Percentiles rank a stretch among this genome's conserved stretches.
Evolutionary conservation across 2,329 filamentous ascomycete species (phyloP).

Genomic region (Daldinia sp.): DNA sequence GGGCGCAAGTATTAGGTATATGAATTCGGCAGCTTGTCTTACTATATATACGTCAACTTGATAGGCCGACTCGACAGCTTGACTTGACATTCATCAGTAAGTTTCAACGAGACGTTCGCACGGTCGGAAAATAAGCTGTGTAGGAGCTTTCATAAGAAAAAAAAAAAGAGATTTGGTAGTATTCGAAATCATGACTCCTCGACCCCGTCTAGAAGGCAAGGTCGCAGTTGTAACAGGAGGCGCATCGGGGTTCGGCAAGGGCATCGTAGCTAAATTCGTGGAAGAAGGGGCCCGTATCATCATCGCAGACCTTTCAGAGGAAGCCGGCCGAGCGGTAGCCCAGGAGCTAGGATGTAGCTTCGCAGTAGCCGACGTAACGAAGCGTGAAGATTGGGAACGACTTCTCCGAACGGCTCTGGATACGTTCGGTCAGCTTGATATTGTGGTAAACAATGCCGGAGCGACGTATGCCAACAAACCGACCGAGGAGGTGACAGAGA

Average conservation of each 20-base stretch:
- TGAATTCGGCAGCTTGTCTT: slow-evolving; percentile 2
- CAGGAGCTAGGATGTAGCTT: slow-evolving; percentile 59
- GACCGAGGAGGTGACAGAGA: slow-evolving; percentile 72
- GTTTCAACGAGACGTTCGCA: slow-evolving; percentile 1
- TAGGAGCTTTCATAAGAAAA: background rate
- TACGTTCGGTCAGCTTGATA: slow-evolving; percentile 65
- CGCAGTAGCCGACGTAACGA: slow-evolving; percentile 63
- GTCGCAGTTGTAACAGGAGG: slow-evolving; percentile 64
- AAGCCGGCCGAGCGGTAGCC: slow-evolving; percentile 63
- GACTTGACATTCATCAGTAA: slow-evolving; percentile 5
- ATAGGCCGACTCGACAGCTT: background rate
- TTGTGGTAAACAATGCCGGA: slow-evolving; percentile 73
- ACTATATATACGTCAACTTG: background rate
- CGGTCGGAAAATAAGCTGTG: background rate
- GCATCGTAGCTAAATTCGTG: slow-evolving; percentile 69
- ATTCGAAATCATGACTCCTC: slow-evolving; percentile 34
- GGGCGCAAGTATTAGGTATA: background rate
- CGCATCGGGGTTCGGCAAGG: slow-evolving; percentile 73
- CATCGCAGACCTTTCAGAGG: slow-evolving; percentile 70
- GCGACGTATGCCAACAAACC: slow-evolving; percentile 71
- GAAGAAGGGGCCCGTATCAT: slow-evolving; percentile 71
- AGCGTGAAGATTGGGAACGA: slow-evolving; percentile 64
- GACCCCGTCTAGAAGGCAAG: slow-evolving; percentile 56
- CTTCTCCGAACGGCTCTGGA: slow-evolving; percentile 60
- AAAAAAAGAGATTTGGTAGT: background rate